Evolutionary conservation across 2,329 filamentous ascomycete species (phyloP), one percentile per base, ranked within the genome.

Genomic region (Cladophialophora carrionii): DNA sequence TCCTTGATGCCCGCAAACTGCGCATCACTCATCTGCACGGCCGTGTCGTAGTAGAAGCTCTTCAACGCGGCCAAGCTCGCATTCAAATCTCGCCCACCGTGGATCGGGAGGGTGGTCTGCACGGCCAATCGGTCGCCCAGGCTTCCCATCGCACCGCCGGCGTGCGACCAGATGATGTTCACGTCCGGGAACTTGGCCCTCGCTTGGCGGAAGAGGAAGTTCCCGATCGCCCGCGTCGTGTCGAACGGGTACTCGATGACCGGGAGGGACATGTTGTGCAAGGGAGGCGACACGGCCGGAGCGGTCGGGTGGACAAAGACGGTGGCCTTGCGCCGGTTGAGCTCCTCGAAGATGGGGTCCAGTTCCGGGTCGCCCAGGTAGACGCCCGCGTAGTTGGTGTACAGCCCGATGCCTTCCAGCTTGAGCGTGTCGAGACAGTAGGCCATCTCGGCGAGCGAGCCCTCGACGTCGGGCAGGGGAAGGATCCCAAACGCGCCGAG

Each of bases 241-340:
- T 73, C 73, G 51, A 73, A 73, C 1, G 71, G 67, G 61, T 73
- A 74, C 53, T 73, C 72, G 9, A 70, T 72, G 60, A 74, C 60
- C 3, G 66, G 72, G 32, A 65, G 49, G 1, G 57, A 61, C 48
- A 64, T 32, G 46, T 34, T 37, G 14, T 22, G 9, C 31, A 58
- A 31, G 7, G 31, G 12, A 17, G 49, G 46, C 1, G 46, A 12
- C 12, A 14, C 9, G 14, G 51, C 7, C 6, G 63, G 57, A 9
- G 14, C 31, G 7, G 57, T 49, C 7, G 62, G 62, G 29, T 64
- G 62, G 10, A 64, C 57, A 31, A 64, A 56, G 48, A 56, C 62
- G n/a, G 57, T 55, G 22, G 29, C 46, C 8, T n/a, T 24, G 7
- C 62, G 62, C 17, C 34, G 46, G 51, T 64, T 14, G n/a, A 64